A percentile compares a stretch with the other conserved stretches of the same genome.
These are phyloP conservation scores for Pseudocercospora eumusae DNA, from an alignment of 2,329 filamentous ascomycete species.

Conservation along the genomic window DNA sequence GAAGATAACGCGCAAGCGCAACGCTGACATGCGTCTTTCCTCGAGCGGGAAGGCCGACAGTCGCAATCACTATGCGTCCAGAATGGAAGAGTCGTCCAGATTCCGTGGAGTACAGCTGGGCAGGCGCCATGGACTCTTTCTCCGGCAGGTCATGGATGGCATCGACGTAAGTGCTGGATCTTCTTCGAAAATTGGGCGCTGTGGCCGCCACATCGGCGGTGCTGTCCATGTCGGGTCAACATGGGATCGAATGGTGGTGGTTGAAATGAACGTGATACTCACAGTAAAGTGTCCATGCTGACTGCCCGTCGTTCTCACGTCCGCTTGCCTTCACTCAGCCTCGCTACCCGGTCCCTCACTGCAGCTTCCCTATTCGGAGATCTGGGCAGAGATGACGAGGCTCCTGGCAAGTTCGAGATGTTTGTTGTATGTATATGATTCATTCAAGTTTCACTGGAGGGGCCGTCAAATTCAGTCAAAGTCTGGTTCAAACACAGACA, in stretches of 20 bases:
- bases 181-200: constrained; percentile 83
- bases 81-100: constrained; percentile 96
- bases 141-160: constrained; percentile 92
- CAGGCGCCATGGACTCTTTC: constrained; percentile 82
- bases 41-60: constrained; percentile 89
- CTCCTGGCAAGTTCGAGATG: neutral
- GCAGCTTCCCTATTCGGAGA: constrained; percentile 4
- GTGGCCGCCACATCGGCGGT: constrained; percentile 91
- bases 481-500: neutral
- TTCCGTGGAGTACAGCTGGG: constrained; percentile 97
- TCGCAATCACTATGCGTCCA: constrained; percentile 93
- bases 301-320: neutral
- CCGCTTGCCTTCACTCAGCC: neutral
- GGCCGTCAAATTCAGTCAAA: neutral
- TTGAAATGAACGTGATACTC: constrained; percentile 12
- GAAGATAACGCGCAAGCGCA: constrained; percentile 87
- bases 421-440: neutral
- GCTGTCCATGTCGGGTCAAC: constrained; percentile 21
- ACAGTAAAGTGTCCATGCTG: constrained; percentile 32
- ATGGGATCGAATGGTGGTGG: neutral
- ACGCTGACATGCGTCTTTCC: constrained; percentile 99
- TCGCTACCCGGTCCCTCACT: constrained; percentile 1
- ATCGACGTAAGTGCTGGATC: constrained; percentile 95
- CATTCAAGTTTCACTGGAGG: neutral
- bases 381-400: neutral